A percentile compares a stretch with the other conserved stretches of the same genome.
phyloP scores from a whole-genome alignment of 2,329 filamentous ascomycete genomes.

The Rhynchosporium secalis region DNA sequence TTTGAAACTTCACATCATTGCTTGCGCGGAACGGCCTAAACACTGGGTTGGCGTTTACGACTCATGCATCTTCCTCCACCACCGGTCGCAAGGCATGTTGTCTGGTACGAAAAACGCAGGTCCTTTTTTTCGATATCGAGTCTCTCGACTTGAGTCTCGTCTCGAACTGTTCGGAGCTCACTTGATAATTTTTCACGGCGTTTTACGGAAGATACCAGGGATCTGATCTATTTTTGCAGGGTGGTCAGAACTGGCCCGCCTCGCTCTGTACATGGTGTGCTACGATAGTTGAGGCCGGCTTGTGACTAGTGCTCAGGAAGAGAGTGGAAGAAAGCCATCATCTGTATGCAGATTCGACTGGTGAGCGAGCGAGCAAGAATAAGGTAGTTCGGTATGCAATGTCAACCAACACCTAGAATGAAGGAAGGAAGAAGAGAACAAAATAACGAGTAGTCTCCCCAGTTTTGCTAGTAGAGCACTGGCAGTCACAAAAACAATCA shows the following conservation, averaged over 20 bases:
- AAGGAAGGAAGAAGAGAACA: background rate
- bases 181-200: conserved; percentile 26
- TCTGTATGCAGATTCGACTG: conserved; percentile 3
- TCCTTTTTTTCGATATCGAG: conserved; percentile 28
- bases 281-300: conserved; percentile 27
- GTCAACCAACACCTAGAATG: background rate
- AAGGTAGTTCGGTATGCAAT: background rate
- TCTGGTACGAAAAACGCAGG: conserved; percentile 28
- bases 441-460: conserved; percentile 14
- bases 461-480: conserved; percentile 13
- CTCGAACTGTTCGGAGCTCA: conserved; percentile 13
- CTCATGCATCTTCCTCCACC: conserved; percentile 11
- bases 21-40: conserved; percentile 29
- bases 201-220: conserved; percentile 39
- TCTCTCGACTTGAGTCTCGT: conserved; percentile 6
- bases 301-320: conserved; percentile 14
- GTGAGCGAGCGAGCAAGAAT: conserved; percentile 12
- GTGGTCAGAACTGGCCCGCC: conserved; percentile 7
- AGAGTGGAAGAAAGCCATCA: background rate
- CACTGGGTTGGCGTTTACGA: conserved; percentile 33
- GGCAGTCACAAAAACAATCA: conserved; percentile 9
- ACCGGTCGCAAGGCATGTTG: conserved; percentile 13
- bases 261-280: conserved; percentile 24
- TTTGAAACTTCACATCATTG: conserved; percentile 29
- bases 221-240: conserved; percentile 27